Evolutionary conservation across 75 land plant genomes (phyloP).

Genomic region (Selaginella tamariscina): DNA sequence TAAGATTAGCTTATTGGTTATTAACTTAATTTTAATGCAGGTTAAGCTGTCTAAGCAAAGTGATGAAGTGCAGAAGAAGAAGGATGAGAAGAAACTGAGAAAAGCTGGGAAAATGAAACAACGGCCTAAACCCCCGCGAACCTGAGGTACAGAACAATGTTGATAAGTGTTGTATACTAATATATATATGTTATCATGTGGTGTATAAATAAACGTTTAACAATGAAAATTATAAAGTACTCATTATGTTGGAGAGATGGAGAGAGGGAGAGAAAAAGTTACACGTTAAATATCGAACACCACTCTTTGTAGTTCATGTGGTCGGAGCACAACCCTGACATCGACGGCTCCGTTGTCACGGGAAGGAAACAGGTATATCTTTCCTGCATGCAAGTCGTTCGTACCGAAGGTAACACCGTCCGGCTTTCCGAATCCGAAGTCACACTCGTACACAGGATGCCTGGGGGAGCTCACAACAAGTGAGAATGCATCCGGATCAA

Average conservation of each 20-base stretch:
- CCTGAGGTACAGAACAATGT: too few relatives aligned
- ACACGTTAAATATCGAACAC: too few relatives aligned
- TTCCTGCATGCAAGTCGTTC: background rate
- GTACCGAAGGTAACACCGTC: background rate
- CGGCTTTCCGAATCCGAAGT: constrained; percentile 10
- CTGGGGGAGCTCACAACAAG: background rate
- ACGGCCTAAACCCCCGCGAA: background rate
- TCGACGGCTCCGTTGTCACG: background rate
- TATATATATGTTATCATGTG: too few relatives aligned
- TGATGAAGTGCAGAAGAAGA: background rate
- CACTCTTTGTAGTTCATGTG: too few relatives aligned
- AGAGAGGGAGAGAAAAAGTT: too few relatives aligned
- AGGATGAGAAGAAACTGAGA: background rate
- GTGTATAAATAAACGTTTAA: too few relatives aligned
- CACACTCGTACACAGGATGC: constrained; percentile 1
- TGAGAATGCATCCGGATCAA: background rate
- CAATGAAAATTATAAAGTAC: too few relatives aligned
- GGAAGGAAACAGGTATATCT: constrained; percentile 3
- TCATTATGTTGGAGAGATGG: too few relatives aligned
- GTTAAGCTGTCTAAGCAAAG: background rate
- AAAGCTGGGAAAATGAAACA: background rate
- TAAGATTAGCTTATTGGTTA: too few relatives aligned
- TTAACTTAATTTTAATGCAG: too few relatives aligned
- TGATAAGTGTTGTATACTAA: too few relatives aligned
- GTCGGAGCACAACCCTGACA: background rate